Conservation (phyloP, 257 asterid species). For the Forsythia viridissima region DNA sequence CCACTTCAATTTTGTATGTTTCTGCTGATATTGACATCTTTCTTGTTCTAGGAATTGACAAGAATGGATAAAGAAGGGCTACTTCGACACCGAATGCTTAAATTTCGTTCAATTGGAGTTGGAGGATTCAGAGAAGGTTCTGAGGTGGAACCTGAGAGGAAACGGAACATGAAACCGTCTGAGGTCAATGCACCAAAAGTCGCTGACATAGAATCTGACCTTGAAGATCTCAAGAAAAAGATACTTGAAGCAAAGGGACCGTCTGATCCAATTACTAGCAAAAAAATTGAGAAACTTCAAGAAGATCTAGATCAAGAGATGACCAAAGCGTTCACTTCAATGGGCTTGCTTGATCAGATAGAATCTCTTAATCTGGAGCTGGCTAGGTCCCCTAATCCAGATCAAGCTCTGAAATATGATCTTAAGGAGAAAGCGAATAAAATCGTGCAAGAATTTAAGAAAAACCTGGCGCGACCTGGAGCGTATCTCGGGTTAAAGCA, state of each 20-base stretch:
- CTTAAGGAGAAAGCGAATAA: constrained; percentile 46
- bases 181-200: constrained; percentile 38
- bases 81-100: constrained; percentile 43
- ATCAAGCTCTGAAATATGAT: constrained; percentile 28
- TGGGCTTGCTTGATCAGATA: constrained; percentile 43
- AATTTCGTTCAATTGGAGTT: constrained; percentile 42
- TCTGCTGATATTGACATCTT: not conserved
- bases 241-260: constrained; percentile 43
- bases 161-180: constrained; percentile 48
- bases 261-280: constrained; percentile 37
- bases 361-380: constrained; percentile 51
- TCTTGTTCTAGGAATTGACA: constrained; percentile 41
- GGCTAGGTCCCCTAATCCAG: constrained; percentile 33
- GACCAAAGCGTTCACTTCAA: constrained; percentile 45
- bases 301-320: constrained; percentile 48
- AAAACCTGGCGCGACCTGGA: constrained; percentile 44
- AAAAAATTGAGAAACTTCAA: constrained; percentile 39
- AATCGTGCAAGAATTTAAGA: constrained; percentile 43
- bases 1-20: not conserved
- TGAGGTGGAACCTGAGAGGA: constrained; percentile 38
- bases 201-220: constrained; percentile 42
- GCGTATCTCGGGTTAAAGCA: constrained; percentile 44
- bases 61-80: constrained; percentile 48
- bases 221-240: constrained; percentile 45
- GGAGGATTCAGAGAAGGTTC: constrained; percentile 45